These are phyloP conservation scores for Cryptococcus sp. DNA, from an alignment of 1,284 basidiomycete genomes.

Conservation along the genomic window DNA sequence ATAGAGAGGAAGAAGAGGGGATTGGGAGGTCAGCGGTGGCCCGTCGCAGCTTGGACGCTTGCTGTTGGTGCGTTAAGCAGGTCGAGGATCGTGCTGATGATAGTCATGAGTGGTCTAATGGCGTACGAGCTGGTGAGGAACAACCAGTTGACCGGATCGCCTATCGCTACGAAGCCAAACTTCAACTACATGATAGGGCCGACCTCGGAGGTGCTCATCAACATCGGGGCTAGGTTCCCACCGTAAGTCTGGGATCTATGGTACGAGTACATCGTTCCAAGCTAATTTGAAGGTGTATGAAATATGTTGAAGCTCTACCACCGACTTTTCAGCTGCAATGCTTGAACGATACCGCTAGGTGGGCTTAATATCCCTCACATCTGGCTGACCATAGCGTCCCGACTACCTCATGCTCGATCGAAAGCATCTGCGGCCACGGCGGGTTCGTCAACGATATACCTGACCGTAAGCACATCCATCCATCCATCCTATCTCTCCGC, in stretches of 20 bases:
- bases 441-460: constrained; percentile 64
- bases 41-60: constrained; percentile 53
- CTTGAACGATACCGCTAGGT: constrained; percentile 48
- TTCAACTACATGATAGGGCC: constrained; percentile 93
- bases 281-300: constrained; percentile 53
- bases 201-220: constrained; percentile 73
- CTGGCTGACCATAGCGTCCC: constrained; percentile 54
- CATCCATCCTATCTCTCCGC: too few species aligned
- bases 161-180: constrained; percentile 72
- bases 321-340: constrained; percentile 61
- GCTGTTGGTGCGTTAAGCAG: constrained; percentile 53
- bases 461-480: constrained; percentile 62
- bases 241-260: constrained; percentile 51
- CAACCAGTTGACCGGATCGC: constrained; percentile 63
- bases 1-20: constrained; percentile 80
- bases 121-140: constrained; percentile 76
- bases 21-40: constrained; percentile 71
- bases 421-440: constrained; percentile 81
- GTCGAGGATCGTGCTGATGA: constrained; percentile 1
- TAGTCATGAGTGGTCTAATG: constrained; percentile 60
- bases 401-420: constrained; percentile 64
- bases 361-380: constrained; percentile 4
- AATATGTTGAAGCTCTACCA: constrained; percentile 55
- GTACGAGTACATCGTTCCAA: too few species aligned
- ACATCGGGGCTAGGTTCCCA: constrained; percentile 82